Base-by-base conservation (phyloP, 768 basidiomycete genomes). In the Gautieria morchelliformis region DNA sequence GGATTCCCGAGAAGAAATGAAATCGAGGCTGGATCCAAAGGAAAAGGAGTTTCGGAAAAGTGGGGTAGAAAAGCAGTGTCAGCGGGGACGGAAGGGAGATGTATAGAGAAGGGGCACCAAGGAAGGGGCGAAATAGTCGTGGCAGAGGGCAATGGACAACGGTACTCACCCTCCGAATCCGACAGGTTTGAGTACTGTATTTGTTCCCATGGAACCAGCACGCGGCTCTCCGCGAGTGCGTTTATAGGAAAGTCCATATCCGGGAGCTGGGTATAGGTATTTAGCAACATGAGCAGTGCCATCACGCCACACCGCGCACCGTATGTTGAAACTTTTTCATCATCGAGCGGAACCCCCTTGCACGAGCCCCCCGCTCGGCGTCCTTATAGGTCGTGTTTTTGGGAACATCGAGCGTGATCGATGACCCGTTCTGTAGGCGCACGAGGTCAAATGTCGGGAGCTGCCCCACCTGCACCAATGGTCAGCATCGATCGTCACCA, bases 171-270 rank as follows among this genome's bases (percentile, higher is more conserved):
- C 37, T 68, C 67, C 4, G 67, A 61, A 45, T 71, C 70, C 62
- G 92, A 89, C 48, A 84, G 68, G 65, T 93, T 93, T 6, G 87
- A 79, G 64, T 80, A 84, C 40, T 72, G 67, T n/a, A 76, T 75
- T 63, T 89, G 82, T 67, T 95, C 93, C 93, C 93, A 96, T 42
- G 93, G 89, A 5, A 95, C 85, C 14, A 99, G 75, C 8, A 99
- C 83, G 15, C 96, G 85, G 11, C 95, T 91, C 71, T 98, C 96
- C 0, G 93, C 88, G 71, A 87, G 89, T 22, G 89, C 83, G 64
- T 97, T 98, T 71, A 99, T 83, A 0, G 96, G 83, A 62, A 99
- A 84, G 64, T 96, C 88, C 85, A 99, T 85, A 73, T 98, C 84
- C 12, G 95, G 94, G 4, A 98, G 78, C 84, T 93, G 66, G 1